Conservation (phyloP, 805 yeast genomes). For the Priceomyces medius region DNA sequence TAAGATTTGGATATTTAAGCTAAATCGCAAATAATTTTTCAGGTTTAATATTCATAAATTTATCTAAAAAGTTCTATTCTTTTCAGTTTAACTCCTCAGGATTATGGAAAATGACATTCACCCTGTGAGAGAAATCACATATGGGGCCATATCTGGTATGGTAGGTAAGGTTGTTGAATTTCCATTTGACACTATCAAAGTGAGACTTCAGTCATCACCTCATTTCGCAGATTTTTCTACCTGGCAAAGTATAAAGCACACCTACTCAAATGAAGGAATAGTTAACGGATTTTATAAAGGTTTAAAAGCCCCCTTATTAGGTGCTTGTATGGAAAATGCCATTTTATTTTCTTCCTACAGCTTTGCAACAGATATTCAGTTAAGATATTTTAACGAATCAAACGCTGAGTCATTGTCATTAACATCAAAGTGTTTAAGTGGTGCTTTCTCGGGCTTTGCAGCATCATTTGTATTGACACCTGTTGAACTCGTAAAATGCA, state of each 20-base stretch:
- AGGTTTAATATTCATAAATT: no score
- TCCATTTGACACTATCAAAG: conserved; percentile 93
- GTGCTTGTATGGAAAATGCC: conserved; percentile 90
- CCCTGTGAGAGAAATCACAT: conserved; percentile 40
- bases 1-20: not conserved
- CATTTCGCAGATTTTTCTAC: conserved; percentile 55
- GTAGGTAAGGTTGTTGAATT: conserved; percentile 82
- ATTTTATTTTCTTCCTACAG: conserved; percentile 70
- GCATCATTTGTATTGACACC: conserved; percentile 88
- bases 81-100: not conserved
- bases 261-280: conserved; percentile 66
- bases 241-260: conserved; percentile 59
- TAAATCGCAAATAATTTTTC: not conserved
- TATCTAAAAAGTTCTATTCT: no score
- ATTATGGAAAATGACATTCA: conserved; percentile 5
- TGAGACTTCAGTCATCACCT: conserved; percentile 68
- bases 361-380: conserved; percentile 34
- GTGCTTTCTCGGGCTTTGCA: conserved; percentile 78
- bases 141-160: conserved; percentile 70
- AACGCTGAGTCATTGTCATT: conserved; percentile 33
- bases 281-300: conserved; percentile 77
- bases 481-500: conserved; percentile 86
- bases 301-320: conserved; percentile 74
- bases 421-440: conserved; percentile 56
- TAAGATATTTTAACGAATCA: conserved; percentile 16